Base-by-base conservation (phyloP, 257 asterid genomes). In the Nicotiana knightiana region DNA sequence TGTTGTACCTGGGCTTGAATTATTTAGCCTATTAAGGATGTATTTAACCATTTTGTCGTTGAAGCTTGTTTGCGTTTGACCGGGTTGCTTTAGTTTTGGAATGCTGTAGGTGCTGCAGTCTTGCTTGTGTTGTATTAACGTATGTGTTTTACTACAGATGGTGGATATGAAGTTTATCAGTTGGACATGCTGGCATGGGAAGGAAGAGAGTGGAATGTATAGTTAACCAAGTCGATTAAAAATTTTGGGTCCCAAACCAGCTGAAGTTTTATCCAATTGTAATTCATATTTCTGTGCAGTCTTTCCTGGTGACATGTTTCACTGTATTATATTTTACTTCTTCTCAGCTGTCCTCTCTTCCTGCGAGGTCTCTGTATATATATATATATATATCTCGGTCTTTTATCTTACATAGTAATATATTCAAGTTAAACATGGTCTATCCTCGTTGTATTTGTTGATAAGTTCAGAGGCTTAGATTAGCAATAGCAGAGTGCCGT, bases 111-210 rank as follows among this genome's bases (percentile, higher is more conserved):
- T 9, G 18, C 26, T 9, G 53, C 43, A 7, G 28, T 73, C 21
- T 51, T 2, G 26, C 26, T 73, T 28, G 62, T 51, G n/a, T 73
- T 26, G 43, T 73, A 73, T 26, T 73, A 10, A 73, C 62, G 16
- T 17, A 18, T 51, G 26, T 73, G 63, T 26, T 73, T 51, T 11
- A 51, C 63, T 48, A 26, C 79, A 73, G 79, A 73, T 73, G 43
- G 62, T 73, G 43, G 39, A 48, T 26, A 24, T 48, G 46, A 73
- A 48, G 79, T 13, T 51, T 30, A 26, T 73, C 43, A 1, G 62
- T 3, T 73, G 79, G 79, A 73, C 46, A 73, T 46, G 63, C 28
- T 73, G 63, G 63, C 59, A 46, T 73, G 62, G 79, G 79, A 73
- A 10, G 21, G 62, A 15, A 37, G 79, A 73, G 21, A 64, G 62